Evolutionary conservation across 805 yeast genomes (phyloP), one percentile per base, ranked within the genome.

Genomic region (Lipomyces sp.): DNA sequence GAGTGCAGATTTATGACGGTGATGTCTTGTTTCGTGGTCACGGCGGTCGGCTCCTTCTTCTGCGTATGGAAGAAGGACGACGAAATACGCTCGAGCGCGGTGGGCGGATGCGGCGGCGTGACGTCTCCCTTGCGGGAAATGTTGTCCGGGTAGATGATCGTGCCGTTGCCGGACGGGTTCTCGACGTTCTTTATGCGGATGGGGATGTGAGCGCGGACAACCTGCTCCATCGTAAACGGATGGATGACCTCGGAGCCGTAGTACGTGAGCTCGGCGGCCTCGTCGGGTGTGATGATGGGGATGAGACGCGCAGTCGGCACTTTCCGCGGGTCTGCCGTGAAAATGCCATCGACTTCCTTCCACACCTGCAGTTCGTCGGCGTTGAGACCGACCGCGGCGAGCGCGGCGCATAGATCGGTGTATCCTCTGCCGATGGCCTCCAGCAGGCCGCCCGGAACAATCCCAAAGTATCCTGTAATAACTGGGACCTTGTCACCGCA

Each of bases 181-280:
- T 81, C 90, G 47, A 93, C 98, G 68, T 93, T 93, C 70, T 93
- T 93, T 64, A 93, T 93, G 66, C 97, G 81, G 67, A 93, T 93
- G 41, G 98, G 98, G 65, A 93, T 93, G 66, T 84, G 86, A 22
- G 97, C 97, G 61, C 83, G 81, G 62, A 93, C 93, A 51, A 91
- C 98, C 73, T 93, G 98, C 72, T 91, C 98, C 98, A 93, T 93
- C 21, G 98, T 93, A 74, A 93, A 90, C 2, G 98, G 98, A 66
- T 93, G 98, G 62, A 93, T 93, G 59, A 93, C 98, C 71, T 93
- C 98, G 2, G 95, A 84, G 39, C 98, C 98, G 66, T 93, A 93
- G 70, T 93, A 93, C 1, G 98, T 93, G 68, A 93, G 79, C 72
- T 93, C 98, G 0, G 98, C 93, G 3, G 98, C 98, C 72, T 93